Conservation (phyloP, 1,284 basidiomycete genomes). For the Retiboletus flavoniger region DNA sequence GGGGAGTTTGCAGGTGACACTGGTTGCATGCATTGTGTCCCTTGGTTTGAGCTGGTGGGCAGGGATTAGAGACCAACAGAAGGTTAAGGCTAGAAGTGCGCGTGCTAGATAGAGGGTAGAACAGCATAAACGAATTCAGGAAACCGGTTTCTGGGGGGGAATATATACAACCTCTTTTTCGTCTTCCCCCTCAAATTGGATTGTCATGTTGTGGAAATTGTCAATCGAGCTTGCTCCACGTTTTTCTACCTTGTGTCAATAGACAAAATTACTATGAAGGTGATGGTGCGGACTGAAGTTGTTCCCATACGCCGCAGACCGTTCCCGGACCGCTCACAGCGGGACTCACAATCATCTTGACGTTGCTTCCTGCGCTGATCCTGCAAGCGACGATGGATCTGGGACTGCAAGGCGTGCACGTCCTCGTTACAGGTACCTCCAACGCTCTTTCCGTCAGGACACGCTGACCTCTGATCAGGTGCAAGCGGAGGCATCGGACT, state of each 20-base stretch:
- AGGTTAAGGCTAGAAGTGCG: conserved; percentile 7
- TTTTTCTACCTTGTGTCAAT: too few relatives aligned
- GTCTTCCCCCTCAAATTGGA: too few relatives aligned
- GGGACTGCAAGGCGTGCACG: conserved; percentile 36
- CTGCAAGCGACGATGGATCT: conserved; percentile 32
- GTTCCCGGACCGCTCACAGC: not conserved
- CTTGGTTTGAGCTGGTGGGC: conserved; percentile 45
- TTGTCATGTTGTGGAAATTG: too few relatives aligned
- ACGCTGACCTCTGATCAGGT: conserved; percentile 35
- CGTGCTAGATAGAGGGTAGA: not conserved
- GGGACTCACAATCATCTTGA: not conserved
- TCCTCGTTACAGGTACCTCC: conserved; percentile 36
- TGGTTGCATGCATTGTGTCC: conserved; percentile 43
- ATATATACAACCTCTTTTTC: too few relatives aligned
- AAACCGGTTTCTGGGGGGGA: too few relatives aligned
- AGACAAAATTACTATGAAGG: too few relatives aligned
- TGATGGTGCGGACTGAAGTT: too few relatives aligned
- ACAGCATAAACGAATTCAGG: not conserved
- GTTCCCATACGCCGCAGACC: too few relatives aligned
- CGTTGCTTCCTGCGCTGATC: not conserved
- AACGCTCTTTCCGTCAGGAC: not conserved
- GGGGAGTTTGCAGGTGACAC: conserved; percentile 45
- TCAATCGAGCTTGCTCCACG: too few relatives aligned
- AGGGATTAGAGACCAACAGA: conserved; percentile 39
- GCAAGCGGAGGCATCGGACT: conserved; percentile 67